These are phyloP conservation scores for Exidia glandulosa DNA, from an alignment of 768 basidiomycete genomes.

Conservation along the genomic window DNA sequence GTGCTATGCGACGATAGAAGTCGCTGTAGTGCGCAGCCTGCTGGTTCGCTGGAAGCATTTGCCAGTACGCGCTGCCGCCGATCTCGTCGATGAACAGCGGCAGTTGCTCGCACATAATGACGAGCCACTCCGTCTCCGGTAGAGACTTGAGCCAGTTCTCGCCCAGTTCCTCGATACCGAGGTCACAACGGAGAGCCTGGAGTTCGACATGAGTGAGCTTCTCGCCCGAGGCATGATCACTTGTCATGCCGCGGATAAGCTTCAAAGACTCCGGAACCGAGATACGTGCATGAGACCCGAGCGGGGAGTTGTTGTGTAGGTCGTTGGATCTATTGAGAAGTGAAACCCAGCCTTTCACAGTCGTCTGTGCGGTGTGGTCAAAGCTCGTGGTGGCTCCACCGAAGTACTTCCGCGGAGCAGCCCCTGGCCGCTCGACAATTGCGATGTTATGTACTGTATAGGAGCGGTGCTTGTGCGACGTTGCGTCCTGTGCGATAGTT, in stretches of 20 bases:
- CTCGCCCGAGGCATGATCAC: neutral
- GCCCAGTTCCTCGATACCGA: too few relatives aligned
- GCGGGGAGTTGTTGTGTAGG: neutral
- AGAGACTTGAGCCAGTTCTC: too few relatives aligned
- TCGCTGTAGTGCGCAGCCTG: conserved; percentile 5
- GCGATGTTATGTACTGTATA: conserved; percentile 13
- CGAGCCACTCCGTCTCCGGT: too few relatives aligned
- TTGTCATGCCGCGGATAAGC: neutral
- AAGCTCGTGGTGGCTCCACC: conserved; percentile 11
- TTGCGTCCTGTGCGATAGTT: conserved; percentile 18
- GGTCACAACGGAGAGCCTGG: neutral
- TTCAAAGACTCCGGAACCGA: neutral
- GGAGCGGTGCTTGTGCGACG: conserved; percentile 14
- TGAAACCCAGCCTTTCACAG: neutral
- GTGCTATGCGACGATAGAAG: conserved; percentile 9
- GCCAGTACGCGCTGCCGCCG: neutral
- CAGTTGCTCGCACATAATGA: too few relatives aligned
- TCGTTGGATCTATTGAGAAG: neutral
- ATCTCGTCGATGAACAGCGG: too few relatives aligned
- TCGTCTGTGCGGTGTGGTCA: conserved; percentile 11
- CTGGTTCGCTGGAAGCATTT: conserved; percentile 3
- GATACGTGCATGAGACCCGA: neutral
- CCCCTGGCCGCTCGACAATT: conserved; percentile 9
- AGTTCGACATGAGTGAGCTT: neutral
- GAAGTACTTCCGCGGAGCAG: conserved; percentile 5